Base-by-base conservation (phyloP, 305 asterid genomes). In the Solanum hybrid region DNA sequence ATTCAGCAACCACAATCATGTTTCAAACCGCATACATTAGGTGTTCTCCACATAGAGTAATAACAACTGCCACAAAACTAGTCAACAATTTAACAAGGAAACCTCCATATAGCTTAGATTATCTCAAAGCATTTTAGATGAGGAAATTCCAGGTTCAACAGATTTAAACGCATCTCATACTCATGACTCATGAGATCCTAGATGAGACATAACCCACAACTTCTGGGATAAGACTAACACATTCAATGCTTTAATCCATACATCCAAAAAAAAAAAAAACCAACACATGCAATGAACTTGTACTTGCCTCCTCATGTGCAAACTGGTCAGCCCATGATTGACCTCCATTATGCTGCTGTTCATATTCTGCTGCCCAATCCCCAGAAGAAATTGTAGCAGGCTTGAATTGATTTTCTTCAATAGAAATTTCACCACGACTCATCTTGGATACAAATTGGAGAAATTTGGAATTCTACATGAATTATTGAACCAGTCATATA, bases 361-460 rank as follows among this genome's bases (percentile, higher is more conserved):
- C 96, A 89, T 95, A 98, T 90, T 98, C 99, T 77, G 96, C 89
- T 85, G 97, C 99, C 99, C 99, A 98, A 91, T 97, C 98, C 90
- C 97, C 98, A 88, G 98, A 94, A 76, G 94, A 93, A 79, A 98
- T 89, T 86, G 93, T 91, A 91, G 96, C 94, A 79, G 97, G 96
- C 92, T 95, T 98, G 90, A 98, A 84, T 93, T 98, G 98, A 93
- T 97, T 97, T 91, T 96, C 99, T 94, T 97, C 98, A 91, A 98
- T 92, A 32, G 93, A 93, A 91, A 98, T 92, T 94, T 98, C 99
- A 86, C 99, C 99, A 71, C 99, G 99, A 93, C 99, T 97, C 99
- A 98, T 98, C 95, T 97, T 98, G 72, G 99, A 97, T 78, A 98
- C 97, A 92, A 98, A 97, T 93, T 97, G 99, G 92, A 96, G 96